Evolutionary conservation across 2,329 filamentous ascomycete species (phyloP).

Genomic region (Fusarium zealandicum): DNA sequence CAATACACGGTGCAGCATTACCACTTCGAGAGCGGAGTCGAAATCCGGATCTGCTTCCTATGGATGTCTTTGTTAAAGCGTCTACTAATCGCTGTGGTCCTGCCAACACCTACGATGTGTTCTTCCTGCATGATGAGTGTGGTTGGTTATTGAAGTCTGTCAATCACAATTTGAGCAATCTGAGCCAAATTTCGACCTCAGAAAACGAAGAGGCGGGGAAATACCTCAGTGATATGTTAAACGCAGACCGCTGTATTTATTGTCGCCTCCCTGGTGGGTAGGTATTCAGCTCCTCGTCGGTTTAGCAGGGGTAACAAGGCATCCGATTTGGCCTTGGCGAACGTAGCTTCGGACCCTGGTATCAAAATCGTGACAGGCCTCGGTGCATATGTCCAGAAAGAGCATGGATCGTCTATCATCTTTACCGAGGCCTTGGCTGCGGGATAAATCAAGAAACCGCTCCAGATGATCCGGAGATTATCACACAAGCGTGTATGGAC

Average conservation of each 20-base stretch:
- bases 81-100: fast-evolving
- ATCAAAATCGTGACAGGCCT: not conserved
- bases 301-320: no score
- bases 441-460: not conserved
- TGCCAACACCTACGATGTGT: slow-evolving; percentile 4
- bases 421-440: not conserved
- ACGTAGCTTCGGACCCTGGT: not conserved
- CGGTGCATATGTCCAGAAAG: not conserved
- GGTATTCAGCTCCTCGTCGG: no score
- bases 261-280: not conserved
- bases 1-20: not conserved
- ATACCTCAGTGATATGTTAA: not conserved
- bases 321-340: slow-evolving; percentile 3
- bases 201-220: not conserved
- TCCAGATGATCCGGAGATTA: no score
- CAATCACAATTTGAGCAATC: not conserved
- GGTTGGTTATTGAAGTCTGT: not conserved
- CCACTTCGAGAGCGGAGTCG: slow-evolving; percentile 22
- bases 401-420: not conserved
- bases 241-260: not conserved
- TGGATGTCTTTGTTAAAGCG: not conserved
- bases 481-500: no score
- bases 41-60: slow-evolving; percentile 11
- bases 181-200: not conserved
- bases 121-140: slow-evolving; percentile 7